Evolutionary conservation across 352 stramenopile species (phyloP).

Genomic region (Pythium aquatile): DNA sequence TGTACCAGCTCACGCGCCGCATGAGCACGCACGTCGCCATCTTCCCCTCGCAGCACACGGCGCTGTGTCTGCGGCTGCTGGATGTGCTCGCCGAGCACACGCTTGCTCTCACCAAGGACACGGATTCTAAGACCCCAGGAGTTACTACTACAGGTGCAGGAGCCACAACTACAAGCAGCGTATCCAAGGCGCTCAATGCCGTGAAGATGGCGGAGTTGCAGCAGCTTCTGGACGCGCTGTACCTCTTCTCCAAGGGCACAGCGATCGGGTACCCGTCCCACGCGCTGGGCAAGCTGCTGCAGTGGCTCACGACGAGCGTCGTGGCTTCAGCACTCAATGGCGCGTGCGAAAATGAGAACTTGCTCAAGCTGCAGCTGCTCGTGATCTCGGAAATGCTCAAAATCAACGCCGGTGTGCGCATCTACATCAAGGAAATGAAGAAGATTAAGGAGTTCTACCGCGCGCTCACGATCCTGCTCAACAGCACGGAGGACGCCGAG

Average conservation of each 20-base stretch:
- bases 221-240: constrained; percentile 65
- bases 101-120: constrained; percentile 13
- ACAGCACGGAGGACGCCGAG: constrained; percentile 71
- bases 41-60: constrained; percentile 45
- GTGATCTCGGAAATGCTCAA: constrained; percentile 68
- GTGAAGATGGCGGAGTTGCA: constrained; percentile 15
- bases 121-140: constrained; percentile 16
- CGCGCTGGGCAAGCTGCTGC: constrained; percentile 60
- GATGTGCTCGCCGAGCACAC: constrained; percentile 56
- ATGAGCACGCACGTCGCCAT: constrained; percentile 35
- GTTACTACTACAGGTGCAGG: constrained; percentile 10
- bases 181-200: neutral
- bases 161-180: neutral
- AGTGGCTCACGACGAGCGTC: constrained; percentile 58
- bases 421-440: constrained; percentile 79
- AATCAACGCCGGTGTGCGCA: constrained; percentile 63
- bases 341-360: constrained; percentile 41
- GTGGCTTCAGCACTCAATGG: constrained; percentile 40
- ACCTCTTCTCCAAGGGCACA: constrained; percentile 49
- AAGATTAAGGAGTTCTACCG: constrained; percentile 81
- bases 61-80: constrained; percentile 52
- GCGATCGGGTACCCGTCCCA: constrained; percentile 73
- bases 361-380: constrained; percentile 70
- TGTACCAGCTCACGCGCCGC: constrained; percentile 50
- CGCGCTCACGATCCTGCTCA: constrained; percentile 77